These are phyloP conservation scores for Austroboletus niveus DNA, from an alignment of 1,284 basidiomycete species.

Conservation along the genomic window DNA sequence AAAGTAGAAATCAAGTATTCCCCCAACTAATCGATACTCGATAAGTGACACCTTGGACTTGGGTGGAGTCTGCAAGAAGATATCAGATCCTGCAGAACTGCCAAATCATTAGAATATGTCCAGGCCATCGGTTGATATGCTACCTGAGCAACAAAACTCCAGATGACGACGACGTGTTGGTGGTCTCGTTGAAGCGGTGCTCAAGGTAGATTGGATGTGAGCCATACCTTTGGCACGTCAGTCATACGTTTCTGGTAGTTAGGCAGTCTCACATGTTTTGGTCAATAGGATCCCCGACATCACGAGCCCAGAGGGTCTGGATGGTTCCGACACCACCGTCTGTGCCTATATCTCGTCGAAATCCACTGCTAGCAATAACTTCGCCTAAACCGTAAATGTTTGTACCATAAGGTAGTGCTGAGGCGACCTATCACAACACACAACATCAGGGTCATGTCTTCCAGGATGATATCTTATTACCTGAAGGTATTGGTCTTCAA, in stretches of 20 bases:
- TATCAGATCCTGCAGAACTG: conserved; percentile 60
- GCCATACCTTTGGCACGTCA: conserved; percentile 47
- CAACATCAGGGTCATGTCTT: background rate
- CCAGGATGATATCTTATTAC: conserved; percentile 18
- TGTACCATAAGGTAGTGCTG: conserved; percentile 58
- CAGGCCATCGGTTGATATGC: background rate
- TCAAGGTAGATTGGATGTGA: conserved; percentile 69
- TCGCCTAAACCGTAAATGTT: conserved; percentile 83
- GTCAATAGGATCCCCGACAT: conserved; percentile 40
- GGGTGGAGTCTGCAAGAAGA: conserved; percentile 57
- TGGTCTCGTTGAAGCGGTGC: conserved; percentile 52
- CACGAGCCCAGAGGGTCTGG: conserved; percentile 56
- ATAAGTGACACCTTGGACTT: conserved; percentile 52
- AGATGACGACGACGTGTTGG: conserved; percentile 55
- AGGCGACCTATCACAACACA: conserved; percentile 48
- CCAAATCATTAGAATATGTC: background rate
- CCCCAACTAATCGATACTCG: conserved; percentile 63
- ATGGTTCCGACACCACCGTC: conserved; percentile 55
- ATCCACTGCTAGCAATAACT: conserved; percentile 64
- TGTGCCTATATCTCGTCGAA: conserved; percentile 57
- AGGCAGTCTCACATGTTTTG: conserved; percentile 51
- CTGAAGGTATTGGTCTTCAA: conserved; percentile 72
- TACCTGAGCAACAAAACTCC: conserved; percentile 71
- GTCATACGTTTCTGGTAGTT: background rate
- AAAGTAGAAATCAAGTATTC: conserved; percentile 70